These are phyloP conservation scores for Vaccinium vitisidaea DNA, from an alignment of 148 eudicot genomes.

Conservation along the genomic window DNA sequence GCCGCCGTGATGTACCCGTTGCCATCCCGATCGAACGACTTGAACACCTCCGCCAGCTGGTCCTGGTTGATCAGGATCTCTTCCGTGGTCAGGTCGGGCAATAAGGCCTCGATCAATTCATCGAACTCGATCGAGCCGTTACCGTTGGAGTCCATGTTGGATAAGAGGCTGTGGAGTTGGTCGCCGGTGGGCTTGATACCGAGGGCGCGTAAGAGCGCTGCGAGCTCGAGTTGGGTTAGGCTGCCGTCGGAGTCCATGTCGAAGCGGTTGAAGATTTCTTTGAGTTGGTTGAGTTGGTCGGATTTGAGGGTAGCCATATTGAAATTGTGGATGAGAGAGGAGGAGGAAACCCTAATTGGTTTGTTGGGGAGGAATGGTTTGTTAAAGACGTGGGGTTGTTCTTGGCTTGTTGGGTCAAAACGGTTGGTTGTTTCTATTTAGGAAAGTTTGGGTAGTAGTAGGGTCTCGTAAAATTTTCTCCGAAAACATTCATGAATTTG, in stretches of 20 bases:
- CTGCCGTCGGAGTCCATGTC: slow-evolving; percentile 55
- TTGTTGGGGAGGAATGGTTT: not conserved
- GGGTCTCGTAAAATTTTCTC: no score
- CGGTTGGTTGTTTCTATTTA: no score
- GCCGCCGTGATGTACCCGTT: slow-evolving; percentile 52
- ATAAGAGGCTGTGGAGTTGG: slow-evolving; percentile 33
- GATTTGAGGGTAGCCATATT: slow-evolving; percentile 23
- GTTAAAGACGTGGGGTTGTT: not conserved
- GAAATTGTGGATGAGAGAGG: not conserved
- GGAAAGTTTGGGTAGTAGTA: not conserved
- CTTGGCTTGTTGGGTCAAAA: not conserved
- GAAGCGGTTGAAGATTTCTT: slow-evolving; percentile 45
- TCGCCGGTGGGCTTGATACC: slow-evolving; percentile 46
- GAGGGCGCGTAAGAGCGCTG: slow-evolving; percentile 49
- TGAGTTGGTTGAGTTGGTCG: slow-evolving; percentile 37
- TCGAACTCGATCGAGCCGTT: slow-evolving; percentile 48
- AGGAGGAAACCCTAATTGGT: not conserved
- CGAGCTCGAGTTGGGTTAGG: slow-evolving; percentile 54
- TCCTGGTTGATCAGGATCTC: slow-evolving; percentile 43
- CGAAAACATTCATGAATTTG: no score
- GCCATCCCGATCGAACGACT: slow-evolving; percentile 52
- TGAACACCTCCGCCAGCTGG: slow-evolving; percentile 47
- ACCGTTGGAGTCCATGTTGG: slow-evolving; percentile 45
- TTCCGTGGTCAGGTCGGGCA: slow-evolving; percentile 34
- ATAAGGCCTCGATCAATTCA: slow-evolving; percentile 36